Evolutionary conservation across 169 alveolate genomes (phyloP).

Genomic region (Theileria parva): DNA sequence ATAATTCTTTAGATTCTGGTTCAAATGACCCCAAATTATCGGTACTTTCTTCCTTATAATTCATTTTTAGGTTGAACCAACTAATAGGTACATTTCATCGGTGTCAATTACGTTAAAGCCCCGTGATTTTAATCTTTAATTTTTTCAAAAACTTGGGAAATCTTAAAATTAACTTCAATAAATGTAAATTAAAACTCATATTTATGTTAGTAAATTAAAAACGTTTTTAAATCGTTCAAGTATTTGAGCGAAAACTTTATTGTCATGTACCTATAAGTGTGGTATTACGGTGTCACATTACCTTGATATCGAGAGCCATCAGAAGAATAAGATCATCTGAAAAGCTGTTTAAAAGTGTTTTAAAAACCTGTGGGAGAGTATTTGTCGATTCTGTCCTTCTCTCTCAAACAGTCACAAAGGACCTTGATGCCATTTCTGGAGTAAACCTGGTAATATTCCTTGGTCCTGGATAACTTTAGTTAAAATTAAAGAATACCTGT

Average conservation of each 20-base stretch:
- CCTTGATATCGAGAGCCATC: slow-evolving; percentile 40
- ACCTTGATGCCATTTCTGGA: slow-evolving; percentile 49
- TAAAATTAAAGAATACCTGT: slow-evolving; percentile 33
- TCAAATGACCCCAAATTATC: too few species aligned
- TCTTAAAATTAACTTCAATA: neutral
- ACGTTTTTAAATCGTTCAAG: slow-evolving; percentile 21
- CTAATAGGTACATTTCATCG: too few species aligned
- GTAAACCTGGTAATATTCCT: slow-evolving; percentile 51
- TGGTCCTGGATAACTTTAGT: slow-evolving; percentile 13
- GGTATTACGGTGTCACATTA: neutral
- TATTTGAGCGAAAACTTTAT: slow-evolving; percentile 40
- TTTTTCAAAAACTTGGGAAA: too few species aligned
- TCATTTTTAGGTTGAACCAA: too few species aligned
- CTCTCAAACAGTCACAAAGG: slow-evolving; percentile 48
- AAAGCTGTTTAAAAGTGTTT: neutral
- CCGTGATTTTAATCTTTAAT: too few species aligned
- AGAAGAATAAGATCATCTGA: slow-evolving; percentile 38
- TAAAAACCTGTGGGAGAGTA: slow-evolving; percentile 32
- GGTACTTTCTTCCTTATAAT: too few species aligned
- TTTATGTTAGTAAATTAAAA: slow-evolving; percentile 9
- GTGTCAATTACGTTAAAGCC: too few species aligned
- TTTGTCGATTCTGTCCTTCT: slow-evolving; percentile 15
- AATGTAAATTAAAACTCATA: neutral
- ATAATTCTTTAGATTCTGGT: too few species aligned
- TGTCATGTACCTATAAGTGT: slow-evolving; percentile 30